Base-by-base conservation (phyloP, 768 basidiomycete genomes). In the Cystobasidium tubakii region DNA sequence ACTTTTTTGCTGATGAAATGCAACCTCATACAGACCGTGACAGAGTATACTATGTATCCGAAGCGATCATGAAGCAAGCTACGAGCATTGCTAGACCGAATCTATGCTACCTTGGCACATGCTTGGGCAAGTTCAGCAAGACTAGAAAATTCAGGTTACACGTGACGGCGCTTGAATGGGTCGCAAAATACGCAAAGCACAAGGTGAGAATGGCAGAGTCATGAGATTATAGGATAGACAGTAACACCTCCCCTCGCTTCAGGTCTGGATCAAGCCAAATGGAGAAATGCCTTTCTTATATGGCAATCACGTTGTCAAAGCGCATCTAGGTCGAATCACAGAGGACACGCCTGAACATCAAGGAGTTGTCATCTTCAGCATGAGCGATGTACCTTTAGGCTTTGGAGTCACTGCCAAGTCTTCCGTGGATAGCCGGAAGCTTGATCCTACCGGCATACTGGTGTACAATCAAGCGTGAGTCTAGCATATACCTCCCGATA, bases 271-370 rank as follows among this genome's bases (percentile, higher is more conserved):
- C 81, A 99, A 99, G 82, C 89, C 94, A 29, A 95, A 98, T 77
- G 96, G 96, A 79, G 96, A 99, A 83, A 95, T 99, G 89, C 96
- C 96, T 0, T 99, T 95, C 85, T 83, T 99, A 43, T 99, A 99
- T 79, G 96, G 96, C 72, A 99, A 99, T 80, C 94, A 99, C 83
- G 89, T 98, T 74, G 87, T 97, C 76, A 99, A 98, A 83, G 96
- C 96, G 10, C 96, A 99, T 82, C 84, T 99, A n/a, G 96, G 96
- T 21, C 86, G 95, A 74, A 97, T 98, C 81, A 97, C 96, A 62
- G 96, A 99, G 81, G 96, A 99, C 79, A 95, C 94, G 1, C 94
- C 95, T 13, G 96, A 99, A 80, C 95, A 99, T 80, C 96, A 98
- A 80, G 96, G 96, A 57, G 96, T 98, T 0, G 91, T 98, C 17